These are phyloP conservation scores for Boletus coccyginus DNA, from an alignment of 768 basidiomycete genomes.

Conservation along the genomic window DNA sequence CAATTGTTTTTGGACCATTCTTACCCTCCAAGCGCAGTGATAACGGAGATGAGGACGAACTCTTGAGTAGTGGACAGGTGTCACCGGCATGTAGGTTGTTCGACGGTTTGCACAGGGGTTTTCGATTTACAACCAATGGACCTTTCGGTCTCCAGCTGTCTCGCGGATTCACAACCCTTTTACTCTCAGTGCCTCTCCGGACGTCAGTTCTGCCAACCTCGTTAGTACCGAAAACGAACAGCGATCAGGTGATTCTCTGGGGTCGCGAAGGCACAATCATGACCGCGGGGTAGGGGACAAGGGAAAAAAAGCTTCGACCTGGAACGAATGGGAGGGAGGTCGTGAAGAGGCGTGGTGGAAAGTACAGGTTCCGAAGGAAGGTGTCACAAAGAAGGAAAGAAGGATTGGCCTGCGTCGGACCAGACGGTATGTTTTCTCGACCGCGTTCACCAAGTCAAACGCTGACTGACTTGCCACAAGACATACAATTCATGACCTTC, in stretches of 20 bases:
- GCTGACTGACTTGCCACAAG: slow-evolving; percentile 36
- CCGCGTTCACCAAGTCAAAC: background rate
- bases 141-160: slow-evolving; percentile 16
- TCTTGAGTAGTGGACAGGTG: slow-evolving; percentile 75
- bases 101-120: slow-evolving; percentile 1
- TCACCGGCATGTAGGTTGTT: slow-evolving; percentile 61
- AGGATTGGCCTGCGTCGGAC: slow-evolving; percentile 24
- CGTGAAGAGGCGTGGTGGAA: slow-evolving; percentile 21
- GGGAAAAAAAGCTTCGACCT: slow-evolving; percentile 45
- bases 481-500: slow-evolving; percentile 64
- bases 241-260: slow-evolving; percentile 4
- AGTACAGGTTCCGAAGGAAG: slow-evolving; percentile 13
- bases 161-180: slow-evolving; percentile 23
- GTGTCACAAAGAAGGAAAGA: background rate
- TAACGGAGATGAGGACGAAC: slow-evolving; percentile 55
- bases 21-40: slow-evolving; percentile 11
- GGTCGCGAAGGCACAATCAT: background rate
- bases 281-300: slow-evolving; percentile 1
- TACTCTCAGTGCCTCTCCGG: slow-evolving; percentile 29
- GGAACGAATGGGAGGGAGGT: slow-evolving; percentile 38
- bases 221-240: slow-evolving; percentile 15
- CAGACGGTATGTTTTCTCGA: slow-evolving; percentile 18
- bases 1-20: background rate
- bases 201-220: slow-evolving; percentile 28
- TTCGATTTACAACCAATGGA: slow-evolving; percentile 6